Percentiles rank a stretch among this genome's conserved stretches.
Conservation (phyloP, 768 basidiomycete genomes). For the Calvatia gigantea region DNA sequence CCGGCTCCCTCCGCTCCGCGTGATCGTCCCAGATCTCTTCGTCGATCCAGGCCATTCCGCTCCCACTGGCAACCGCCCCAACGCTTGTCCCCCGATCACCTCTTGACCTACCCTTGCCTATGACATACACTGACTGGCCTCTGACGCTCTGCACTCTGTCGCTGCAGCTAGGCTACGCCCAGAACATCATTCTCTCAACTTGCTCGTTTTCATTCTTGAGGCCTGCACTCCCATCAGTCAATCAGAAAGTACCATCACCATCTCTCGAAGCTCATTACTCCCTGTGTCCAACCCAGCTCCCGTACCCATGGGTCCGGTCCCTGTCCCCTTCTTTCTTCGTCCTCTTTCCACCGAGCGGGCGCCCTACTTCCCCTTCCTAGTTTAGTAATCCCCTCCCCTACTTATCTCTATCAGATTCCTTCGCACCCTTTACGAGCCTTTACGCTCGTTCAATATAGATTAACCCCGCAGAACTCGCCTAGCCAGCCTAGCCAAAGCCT, state of each 20-base stretch:
- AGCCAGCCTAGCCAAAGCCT: not conserved
- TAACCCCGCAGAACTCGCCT: not conserved
- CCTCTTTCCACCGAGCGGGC: not conserved
- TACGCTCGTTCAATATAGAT: not conserved
- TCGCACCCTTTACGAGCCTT: not conserved
- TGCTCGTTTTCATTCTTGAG: not conserved
- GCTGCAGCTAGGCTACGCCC: not conserved
- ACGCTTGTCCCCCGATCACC: slow-evolving; percentile 5
- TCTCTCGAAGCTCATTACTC: not conserved
- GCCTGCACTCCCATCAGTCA: not conserved
- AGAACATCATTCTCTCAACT: too few relatives aligned
- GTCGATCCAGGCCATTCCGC: not conserved
- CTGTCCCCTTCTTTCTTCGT: not conserved
- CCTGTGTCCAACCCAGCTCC: not conserved
- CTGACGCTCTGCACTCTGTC: not conserved
- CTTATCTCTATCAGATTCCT: not conserved
- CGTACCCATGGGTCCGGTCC: not conserved
- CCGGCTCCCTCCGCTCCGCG: slow-evolving; percentile 6
- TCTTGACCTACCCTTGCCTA: not conserved
- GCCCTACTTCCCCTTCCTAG: not conserved
- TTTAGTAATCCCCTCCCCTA: not conserved
- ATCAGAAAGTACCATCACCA: not conserved
- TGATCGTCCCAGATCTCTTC: slow-evolving; percentile 8
- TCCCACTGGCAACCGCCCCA: not conserved
- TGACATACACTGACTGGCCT: not conserved